These are phyloP conservation scores for Plasmodium relictum DNA, from an alignment of 169 alveolate species.

Conservation along the genomic window DNA sequence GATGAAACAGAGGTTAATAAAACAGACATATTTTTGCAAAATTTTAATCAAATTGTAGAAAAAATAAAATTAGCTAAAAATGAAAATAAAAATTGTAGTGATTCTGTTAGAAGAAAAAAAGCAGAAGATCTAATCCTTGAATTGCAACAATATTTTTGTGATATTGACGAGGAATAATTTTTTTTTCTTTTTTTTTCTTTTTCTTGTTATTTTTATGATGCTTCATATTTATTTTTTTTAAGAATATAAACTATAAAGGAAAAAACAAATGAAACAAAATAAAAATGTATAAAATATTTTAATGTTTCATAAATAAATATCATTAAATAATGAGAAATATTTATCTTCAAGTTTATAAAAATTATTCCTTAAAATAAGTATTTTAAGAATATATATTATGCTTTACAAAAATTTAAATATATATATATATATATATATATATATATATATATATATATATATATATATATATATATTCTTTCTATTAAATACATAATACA, in stretches of 20 bases:
- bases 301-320: not conserved
- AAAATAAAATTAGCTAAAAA: conserved; percentile 58
- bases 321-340: not conserved
- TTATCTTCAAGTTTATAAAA: too few species aligned
- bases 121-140: conserved; percentile 52
- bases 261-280: not conserved
- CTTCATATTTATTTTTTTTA: not conserved
- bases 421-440: too few species aligned
- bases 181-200: conserved; percentile 12
- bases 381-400: too few species aligned
- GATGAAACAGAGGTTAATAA: not conserved
- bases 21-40: conserved; percentile 51
- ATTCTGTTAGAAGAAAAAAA: conserved; percentile 43
- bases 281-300: not conserved
- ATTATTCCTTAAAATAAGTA: too few species aligned
- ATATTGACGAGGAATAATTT: conserved; percentile 39
- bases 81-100: conserved; percentile 55
- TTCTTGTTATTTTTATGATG: not conserved
- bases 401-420: too few species aligned
- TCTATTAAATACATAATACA: too few species aligned
- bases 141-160: conserved; percentile 63
- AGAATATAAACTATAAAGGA: not conserved
- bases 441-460: too few species aligned
- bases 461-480: too few species aligned
- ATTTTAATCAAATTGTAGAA: conserved; percentile 63